These are phyloP conservation scores for Drosera capensis DNA, from an alignment of 148 eudicot genomes.

Conservation along the genomic window DNA sequence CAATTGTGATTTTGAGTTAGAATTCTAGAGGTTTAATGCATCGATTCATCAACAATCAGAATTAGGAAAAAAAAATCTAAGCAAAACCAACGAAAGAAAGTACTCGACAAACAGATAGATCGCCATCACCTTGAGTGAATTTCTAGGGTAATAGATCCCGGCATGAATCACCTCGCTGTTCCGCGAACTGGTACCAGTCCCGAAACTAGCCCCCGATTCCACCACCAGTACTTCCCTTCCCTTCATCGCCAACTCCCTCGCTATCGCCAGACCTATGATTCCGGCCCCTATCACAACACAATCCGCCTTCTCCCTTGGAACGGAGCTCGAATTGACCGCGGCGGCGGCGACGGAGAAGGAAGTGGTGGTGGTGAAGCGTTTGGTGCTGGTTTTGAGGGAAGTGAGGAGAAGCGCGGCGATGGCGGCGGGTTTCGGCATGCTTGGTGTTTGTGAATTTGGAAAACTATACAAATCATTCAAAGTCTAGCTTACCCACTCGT, in stretches of 20 bases:
- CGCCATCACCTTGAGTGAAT: constrained; percentile 59
- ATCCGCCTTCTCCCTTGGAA: constrained; percentile 53
- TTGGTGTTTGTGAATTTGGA: no score
- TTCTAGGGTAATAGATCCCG: constrained; percentile 71
- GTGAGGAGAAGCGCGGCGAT: no score
- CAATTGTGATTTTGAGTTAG: no score
- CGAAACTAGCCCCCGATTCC: constrained; percentile 66
- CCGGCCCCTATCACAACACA: constrained; percentile 89
- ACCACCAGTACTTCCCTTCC: constrained; percentile 54
- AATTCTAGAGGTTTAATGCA: no score
- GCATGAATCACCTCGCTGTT: constrained; percentile 93
- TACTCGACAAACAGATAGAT: constrained; percentile 3
- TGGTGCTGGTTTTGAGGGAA: no score
- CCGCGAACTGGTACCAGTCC: constrained; percentile 75
- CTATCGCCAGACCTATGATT: constrained; percentile 72
- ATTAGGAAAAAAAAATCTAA: not conserved
- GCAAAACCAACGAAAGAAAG: not conserved
- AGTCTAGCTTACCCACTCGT: no score
- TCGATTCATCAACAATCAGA: no score
- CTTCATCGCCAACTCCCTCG: constrained; percentile 48
- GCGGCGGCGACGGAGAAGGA: not conserved
- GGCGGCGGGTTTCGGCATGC: no score
- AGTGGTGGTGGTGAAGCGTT: constrained; percentile 1
- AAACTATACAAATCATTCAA: no score
- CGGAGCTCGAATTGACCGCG: constrained; percentile 4